Conservation (phyloP, 2,329 filamentous ascomycete species). For the Dactylellina drechsleri region DNA sequence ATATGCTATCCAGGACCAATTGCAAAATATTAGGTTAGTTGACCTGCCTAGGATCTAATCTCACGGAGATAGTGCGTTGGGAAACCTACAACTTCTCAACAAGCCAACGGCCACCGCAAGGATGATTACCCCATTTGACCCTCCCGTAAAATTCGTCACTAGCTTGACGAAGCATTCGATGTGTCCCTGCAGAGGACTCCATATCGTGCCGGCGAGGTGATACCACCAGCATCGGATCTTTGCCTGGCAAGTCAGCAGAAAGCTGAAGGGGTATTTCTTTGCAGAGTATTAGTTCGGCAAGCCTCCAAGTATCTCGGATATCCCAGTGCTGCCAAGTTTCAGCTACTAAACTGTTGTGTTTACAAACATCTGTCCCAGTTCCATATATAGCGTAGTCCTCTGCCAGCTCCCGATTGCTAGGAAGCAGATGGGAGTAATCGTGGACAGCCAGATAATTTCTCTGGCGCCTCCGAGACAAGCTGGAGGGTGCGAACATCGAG, state of each 20-base stretch:
- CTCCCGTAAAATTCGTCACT: slow-evolving; percentile 66
- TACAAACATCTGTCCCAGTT: slow-evolving; percentile 80
- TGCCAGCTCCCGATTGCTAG: slow-evolving; percentile 80
- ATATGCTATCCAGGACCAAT: slow-evolving; percentile 60
- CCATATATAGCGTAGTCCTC: slow-evolving; percentile 85
- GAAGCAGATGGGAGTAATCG: slow-evolving; percentile 75
- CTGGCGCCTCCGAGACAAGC: slow-evolving; percentile 34
- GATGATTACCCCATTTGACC: slow-evolving; percentile 75
- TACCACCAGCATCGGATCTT: slow-evolving; percentile 74
- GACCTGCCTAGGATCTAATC: neutral
- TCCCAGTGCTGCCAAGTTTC: slow-evolving; percentile 75
- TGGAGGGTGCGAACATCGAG: slow-evolving; percentile 21
- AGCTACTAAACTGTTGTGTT: slow-evolving; percentile 83
- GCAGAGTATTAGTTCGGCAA: slow-evolving; percentile 79
- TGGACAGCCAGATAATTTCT: slow-evolving; percentile 71
- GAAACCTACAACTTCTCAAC: slow-evolving; percentile 68
- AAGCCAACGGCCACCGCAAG: slow-evolving; percentile 67
- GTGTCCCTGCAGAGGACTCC: neutral
- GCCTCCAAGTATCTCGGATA: slow-evolving; percentile 82
- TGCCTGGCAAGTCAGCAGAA: slow-evolving; percentile 57
- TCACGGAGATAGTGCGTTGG: neutral
- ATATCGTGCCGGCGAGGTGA: slow-evolving; percentile 62
- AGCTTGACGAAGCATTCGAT: neutral
- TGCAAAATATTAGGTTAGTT: neutral
- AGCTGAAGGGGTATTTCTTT: slow-evolving; percentile 78